phyloP scores from a whole-genome alignment of 176 grass and related monocot species.

The Ananas comosus region DNA sequence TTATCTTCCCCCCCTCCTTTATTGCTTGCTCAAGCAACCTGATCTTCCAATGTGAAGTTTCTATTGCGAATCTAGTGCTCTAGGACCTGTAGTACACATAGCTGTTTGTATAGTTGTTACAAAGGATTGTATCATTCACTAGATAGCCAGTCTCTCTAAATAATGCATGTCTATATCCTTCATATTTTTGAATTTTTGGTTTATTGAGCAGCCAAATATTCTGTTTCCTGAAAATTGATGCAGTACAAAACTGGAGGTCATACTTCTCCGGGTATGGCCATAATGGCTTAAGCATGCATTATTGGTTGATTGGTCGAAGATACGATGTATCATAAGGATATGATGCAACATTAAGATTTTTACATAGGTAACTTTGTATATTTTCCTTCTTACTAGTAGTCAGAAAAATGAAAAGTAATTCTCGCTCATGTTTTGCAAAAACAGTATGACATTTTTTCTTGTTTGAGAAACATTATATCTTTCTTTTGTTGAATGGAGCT shows the following conservation, averaged over 20 bases:
- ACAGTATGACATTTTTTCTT: too few relatives aligned
- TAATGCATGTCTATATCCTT: neutral
- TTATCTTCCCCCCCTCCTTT: conserved; percentile 32
- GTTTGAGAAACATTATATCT: too few relatives aligned
- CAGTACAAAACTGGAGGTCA: neutral
- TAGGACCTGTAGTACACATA: conserved; percentile 38
- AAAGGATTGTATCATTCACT: conserved; percentile 29
- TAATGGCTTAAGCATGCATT: neutral
- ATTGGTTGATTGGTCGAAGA: neutral
- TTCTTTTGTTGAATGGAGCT: too few relatives aligned
- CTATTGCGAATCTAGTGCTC: conserved; percentile 39
- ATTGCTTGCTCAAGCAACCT: conserved; percentile 2
- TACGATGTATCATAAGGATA: neutral
- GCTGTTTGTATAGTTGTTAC: conserved; percentile 39
- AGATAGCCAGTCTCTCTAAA: conserved; percentile 17
- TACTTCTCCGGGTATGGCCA: neutral
- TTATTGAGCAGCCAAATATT: neutral
- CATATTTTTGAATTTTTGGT: neutral
- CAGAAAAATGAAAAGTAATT: too few relatives aligned
- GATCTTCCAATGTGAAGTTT: neutral
- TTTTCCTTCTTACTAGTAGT: too few relatives aligned
- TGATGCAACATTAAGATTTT: too few relatives aligned
- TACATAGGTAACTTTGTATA: too few relatives aligned
- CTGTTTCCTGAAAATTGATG: neutral
- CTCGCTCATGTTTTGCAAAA: too few relatives aligned